Evolutionary conservation across 1,284 basidiomycete genomes (phyloP).

Genomic region (Ustilago curta): DNA sequence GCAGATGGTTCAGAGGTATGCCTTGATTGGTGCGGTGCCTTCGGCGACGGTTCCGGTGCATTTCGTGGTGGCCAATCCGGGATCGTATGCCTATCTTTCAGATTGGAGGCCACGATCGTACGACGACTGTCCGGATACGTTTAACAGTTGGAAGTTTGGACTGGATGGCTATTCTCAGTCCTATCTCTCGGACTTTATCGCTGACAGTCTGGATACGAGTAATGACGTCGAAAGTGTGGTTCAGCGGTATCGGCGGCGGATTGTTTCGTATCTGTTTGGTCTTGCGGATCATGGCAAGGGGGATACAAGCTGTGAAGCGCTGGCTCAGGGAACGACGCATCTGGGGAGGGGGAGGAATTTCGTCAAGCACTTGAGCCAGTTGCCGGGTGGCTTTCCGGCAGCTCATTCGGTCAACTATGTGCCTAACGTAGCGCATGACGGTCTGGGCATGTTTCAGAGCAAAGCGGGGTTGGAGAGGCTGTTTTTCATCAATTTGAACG

Average conservation of each 20-base stretch:
- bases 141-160: slow-evolving; percentile 57
- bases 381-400: slow-evolving; percentile 37
- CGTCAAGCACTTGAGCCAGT: slow-evolving; percentile 27
- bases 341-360: slow-evolving; percentile 48
- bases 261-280: slow-evolving; percentile 52
- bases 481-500: slow-evolving; percentile 54
- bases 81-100: slow-evolving; percentile 49
- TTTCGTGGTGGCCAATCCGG: slow-evolving; percentile 58
- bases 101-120: slow-evolving; percentile 32
- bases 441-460: slow-evolving; percentile 49
- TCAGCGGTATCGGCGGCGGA: slow-evolving; percentile 32
- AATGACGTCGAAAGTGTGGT: slow-evolving; percentile 52
- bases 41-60: slow-evolving; percentile 46
- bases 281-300: slow-evolving; percentile 43
- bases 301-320: slow-evolving; percentile 49
- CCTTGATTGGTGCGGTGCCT: slow-evolving; percentile 49
- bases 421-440: slow-evolving; percentile 39
- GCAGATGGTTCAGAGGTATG: slow-evolving; percentile 56
- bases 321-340: slow-evolving; percentile 47
- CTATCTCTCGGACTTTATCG: slow-evolving; percentile 50
- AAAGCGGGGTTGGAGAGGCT: slow-evolving; percentile 45
- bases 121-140: slow-evolving; percentile 34
- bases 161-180: slow-evolving; percentile 38
- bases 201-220: slow-evolving; percentile 34
- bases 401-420: slow-evolving; percentile 52